Conservation (phyloP, 257 asterid species). For the Solanum sparsipilum region DNA sequence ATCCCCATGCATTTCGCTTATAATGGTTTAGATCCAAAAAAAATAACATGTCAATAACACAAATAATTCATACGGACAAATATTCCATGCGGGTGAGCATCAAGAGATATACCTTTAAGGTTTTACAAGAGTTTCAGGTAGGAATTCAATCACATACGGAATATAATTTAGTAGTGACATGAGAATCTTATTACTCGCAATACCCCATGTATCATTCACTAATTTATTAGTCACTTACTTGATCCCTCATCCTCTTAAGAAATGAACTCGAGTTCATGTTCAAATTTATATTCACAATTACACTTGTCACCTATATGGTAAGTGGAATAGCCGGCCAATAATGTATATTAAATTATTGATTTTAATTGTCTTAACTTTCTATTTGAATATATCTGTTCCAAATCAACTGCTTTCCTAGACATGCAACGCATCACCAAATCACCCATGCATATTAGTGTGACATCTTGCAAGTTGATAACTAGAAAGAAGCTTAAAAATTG, state of each 20-base stretch:
- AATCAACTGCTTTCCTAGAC: too few species aligned
- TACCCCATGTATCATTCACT: not conserved
- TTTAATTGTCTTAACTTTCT: too few species aligned
- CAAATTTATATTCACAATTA: not conserved
- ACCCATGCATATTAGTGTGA: not conserved
- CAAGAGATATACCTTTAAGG: not conserved
- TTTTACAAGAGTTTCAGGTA: not conserved
- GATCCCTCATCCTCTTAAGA: not conserved
- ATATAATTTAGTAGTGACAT: not conserved
- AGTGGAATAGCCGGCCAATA: not conserved
- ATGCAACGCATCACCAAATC: too few species aligned
- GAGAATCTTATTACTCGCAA: not conserved
- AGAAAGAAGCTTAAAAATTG: too few species aligned
- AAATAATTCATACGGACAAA: too few species aligned
- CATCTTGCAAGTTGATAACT: too few species aligned
- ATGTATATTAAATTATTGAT: too few species aligned
- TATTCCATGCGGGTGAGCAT: not conserved
- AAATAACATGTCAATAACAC: not conserved
- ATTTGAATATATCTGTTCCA: too few species aligned
- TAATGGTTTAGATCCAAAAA: constrained; percentile 16
- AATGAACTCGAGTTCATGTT: not conserved
- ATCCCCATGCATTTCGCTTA: not conserved
- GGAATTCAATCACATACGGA: not conserved
- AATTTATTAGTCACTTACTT: not conserved
- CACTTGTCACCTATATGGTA: not conserved